A percentile compares a stretch with the other conserved stretches of the same genome.
phyloP scores from a whole-genome alignment of 2,329 filamentous ascomycete species.

The Colletotrichum ledebouriae region DNA sequence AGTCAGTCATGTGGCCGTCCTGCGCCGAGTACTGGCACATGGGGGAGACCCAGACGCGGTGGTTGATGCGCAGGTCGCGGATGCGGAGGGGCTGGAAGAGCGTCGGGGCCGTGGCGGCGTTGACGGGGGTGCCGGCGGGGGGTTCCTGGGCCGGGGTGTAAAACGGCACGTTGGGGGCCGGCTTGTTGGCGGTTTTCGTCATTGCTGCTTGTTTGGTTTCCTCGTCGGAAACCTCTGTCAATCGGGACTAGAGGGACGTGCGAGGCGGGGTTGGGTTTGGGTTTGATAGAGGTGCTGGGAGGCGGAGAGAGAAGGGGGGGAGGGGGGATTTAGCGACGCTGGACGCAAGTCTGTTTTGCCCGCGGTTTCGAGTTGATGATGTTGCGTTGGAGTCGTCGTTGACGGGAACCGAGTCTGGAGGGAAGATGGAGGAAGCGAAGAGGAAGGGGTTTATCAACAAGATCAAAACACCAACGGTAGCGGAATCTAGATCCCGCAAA shows the following conservation, averaged over 20 bases:
- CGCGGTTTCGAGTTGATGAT: constrained; percentile 34
- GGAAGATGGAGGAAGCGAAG: neutral
- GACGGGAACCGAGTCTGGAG: constrained; percentile 7
- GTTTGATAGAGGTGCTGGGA: neutral
- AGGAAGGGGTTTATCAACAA: constrained; percentile 26
- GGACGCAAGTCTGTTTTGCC: constrained; percentile 3
- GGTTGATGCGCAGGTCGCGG: constrained; percentile 65
- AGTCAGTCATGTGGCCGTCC: constrained; percentile 80
- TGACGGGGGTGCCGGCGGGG: constrained; percentile 62
- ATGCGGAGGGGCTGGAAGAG: constrained; percentile 70
- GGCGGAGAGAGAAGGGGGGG: neutral
- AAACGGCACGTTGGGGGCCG: constrained; percentile 62
- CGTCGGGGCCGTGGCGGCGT: constrained; percentile 59
- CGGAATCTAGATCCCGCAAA: constrained; percentile 16
- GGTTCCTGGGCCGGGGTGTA: constrained; percentile 69
- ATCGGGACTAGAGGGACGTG: neutral
- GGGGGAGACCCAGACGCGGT: constrained; percentile 70
- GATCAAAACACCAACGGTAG: constrained; percentile 7
- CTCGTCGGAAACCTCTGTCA: neutral
- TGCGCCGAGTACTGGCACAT: constrained; percentile 73
- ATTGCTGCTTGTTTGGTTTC: constrained; percentile 34
- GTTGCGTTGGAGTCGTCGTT: constrained; percentile 7
- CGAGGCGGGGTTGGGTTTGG: neutral
- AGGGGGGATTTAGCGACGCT: neutral
- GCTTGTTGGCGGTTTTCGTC: constrained; percentile 51